Evolutionary conservation across 805 yeast species (phyloP).

Genomic region (Ogataea parapolymorpha): DNA sequence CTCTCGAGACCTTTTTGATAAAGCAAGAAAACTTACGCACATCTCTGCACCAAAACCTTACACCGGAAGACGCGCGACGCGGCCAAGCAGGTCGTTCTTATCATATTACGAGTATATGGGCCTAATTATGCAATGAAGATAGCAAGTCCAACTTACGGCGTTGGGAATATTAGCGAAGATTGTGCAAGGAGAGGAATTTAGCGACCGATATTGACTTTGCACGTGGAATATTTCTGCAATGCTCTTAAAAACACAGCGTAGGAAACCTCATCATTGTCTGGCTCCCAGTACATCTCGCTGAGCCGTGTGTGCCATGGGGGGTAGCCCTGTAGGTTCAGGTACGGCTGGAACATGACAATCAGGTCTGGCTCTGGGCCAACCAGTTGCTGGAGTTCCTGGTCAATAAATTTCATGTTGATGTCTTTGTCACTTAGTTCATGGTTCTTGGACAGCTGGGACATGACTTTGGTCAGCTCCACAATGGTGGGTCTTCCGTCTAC

Average conservation of each 20-base stretch:
- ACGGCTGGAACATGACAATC: conserved; percentile 80
- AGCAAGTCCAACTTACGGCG: conserved; percentile 2
- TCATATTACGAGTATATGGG: conserved; percentile 3
- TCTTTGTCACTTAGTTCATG: conserved; percentile 62
- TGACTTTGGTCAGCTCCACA: conserved; percentile 80
- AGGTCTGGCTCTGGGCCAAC: conserved; percentile 95
- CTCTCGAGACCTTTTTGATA: conserved; percentile 12
- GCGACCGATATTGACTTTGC: conserved; percentile 88
- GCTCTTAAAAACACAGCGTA: conserved; percentile 84
- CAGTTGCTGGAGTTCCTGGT: conserved; percentile 65
- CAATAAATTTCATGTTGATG: conserved; percentile 71
- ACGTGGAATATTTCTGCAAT: conserved; percentile 66
- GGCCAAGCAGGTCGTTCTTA: not conserved
- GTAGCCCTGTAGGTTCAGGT: conserved; percentile 83
- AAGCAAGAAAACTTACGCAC: conserved; percentile 1
- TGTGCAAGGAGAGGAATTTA: conserved; percentile 26
- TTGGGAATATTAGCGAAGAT: conserved; percentile 4
- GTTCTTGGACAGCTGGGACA: conserved; percentile 68
- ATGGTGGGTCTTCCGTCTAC: conserved; percentile 89
- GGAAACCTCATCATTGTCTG: conserved; percentile 74
- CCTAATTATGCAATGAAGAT: conserved; percentile 6
- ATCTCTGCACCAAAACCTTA: conserved; percentile 7
- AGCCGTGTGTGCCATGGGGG: conserved; percentile 98
- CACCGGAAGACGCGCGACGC: not conserved
- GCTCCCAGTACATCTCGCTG: conserved; percentile 87